Conservation (phyloP, 352 stramenopile species). For the Phytophthora fragariaefolia region DNA sequence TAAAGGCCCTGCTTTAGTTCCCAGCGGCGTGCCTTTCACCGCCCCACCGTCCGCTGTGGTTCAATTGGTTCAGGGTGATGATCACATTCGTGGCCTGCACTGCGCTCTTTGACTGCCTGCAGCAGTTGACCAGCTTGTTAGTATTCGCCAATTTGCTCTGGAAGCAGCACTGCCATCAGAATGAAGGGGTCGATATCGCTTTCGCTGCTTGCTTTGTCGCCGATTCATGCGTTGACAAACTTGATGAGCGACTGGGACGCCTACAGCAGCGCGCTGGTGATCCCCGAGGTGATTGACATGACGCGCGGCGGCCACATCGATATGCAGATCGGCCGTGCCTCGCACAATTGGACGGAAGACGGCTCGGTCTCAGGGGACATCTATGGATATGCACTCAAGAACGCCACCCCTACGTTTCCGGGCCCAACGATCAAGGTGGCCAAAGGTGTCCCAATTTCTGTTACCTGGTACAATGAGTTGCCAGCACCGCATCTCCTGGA, state of each 20-base stretch:
- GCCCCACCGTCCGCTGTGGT: constrained; percentile 3
- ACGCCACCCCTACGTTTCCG: constrained; percentile 50
- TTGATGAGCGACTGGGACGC: constrained; percentile 50
- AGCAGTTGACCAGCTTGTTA: constrained; percentile 1
- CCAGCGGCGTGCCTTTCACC: constrained; percentile 12
- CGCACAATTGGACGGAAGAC: constrained; percentile 58
- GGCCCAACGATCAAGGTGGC: constrained; percentile 62
- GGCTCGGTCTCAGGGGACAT: constrained; percentile 46
- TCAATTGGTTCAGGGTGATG: constrained; percentile 12
- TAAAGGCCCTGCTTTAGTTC: not conserved
- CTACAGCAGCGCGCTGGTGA: constrained; percentile 40
- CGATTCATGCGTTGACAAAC: constrained; percentile 25
- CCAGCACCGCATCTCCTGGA: constrained; percentile 54
- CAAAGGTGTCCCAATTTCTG: constrained; percentile 45
- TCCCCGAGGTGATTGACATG: constrained; percentile 57
- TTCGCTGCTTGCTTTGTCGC: not conserved
- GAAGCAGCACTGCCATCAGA: not conserved
- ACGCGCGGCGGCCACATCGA: constrained; percentile 44
- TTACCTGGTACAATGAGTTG: constrained; percentile 66
- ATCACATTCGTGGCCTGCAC: constrained; percentile 1
- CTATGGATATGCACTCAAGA: constrained; percentile 53
- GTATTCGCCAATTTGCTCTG: constrained; percentile 23
- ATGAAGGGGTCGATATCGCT: constrained; percentile 10
- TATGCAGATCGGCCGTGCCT: constrained; percentile 49
- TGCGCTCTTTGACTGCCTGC: not conserved